Evolutionary conservation across 2,329 filamentous ascomycete species (phyloP).

Genomic region (Fusarium palustre): DNA sequence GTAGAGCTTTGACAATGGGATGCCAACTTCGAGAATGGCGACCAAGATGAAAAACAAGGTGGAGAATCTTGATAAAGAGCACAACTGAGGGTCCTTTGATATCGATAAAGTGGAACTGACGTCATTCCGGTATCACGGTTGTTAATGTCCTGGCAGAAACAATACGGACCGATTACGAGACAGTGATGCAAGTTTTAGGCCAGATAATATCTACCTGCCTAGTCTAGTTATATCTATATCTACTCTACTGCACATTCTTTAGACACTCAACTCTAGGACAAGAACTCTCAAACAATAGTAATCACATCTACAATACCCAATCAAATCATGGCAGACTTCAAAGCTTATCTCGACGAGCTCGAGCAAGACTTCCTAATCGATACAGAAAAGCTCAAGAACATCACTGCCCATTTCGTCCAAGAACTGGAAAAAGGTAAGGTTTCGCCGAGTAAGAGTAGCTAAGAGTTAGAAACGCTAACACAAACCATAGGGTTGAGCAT

Average conservation of each 20-base stretch:
- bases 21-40: not conserved
- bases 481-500: not conserved
- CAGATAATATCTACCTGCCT: fast-evolving
- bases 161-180: constrained; percentile 5
- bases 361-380: constrained; percentile 7
- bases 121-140: not conserved
- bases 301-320: not conserved
- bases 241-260: not conserved
- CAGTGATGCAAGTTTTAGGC: not conserved
- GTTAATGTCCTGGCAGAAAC: not conserved
- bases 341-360: constrained; percentile 1
- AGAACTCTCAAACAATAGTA: fast-evolving
- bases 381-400: constrained; percentile 10
- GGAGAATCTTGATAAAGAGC: not conserved
- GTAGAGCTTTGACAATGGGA: not conserved
- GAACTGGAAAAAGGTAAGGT: constrained; percentile 9
- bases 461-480: not conserved
- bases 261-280: not conserved
- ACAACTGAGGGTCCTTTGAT: not conserved
- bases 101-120: constrained; percentile 1
- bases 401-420: constrained; percentile 10
- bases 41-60: not conserved
- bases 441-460: fast-evolving
- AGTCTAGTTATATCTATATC: not conserved
- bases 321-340: not conserved